Evolutionary conservation across 352 stramenopile genomes (phyloP), one percentile per base, ranked within the genome.

Genomic region (Lagenidium sp.): DNA sequence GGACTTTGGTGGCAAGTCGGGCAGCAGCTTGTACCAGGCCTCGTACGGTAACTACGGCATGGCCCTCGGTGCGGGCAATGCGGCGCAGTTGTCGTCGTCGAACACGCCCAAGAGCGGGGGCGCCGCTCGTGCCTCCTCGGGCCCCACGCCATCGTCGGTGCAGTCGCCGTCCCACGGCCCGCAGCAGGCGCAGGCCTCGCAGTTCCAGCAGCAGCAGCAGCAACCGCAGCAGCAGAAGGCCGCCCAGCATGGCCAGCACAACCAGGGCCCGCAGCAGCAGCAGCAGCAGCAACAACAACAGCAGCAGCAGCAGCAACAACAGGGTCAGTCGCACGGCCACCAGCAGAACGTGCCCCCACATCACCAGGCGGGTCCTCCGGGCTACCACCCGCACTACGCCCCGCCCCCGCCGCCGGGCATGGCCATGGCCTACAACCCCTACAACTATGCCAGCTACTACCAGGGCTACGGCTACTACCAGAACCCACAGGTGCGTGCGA

Each of bases 391-490:
- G 19, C 72, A 93, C 57, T 93, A 88, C 41, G 73, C 76, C 15
- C 81, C 81, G 20, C 81, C 77, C 25, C 81, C 81, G n/a, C 81
- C 81, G 22, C 81, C 81, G 20, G 81, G 81, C 21, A 93, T 93
- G 81, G 76, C 81, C 16, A 60, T 93, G 62, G 73, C 72, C 6
- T 93, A 90, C 74, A 90, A 93, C 60, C 81, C 81, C 41, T 93
- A 93, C 66, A 93, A 86, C 55, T 93, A 93, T 53, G 65, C 58
- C 26, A 74, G 58, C 29, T 88, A 91, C 61, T 93, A 90, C 60
- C 81, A 90, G 52, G 73, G 75, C 47, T 93, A 91, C 52, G 73
- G 75, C 24, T 93, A 93, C 59, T 93, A 91, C 59, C 78, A 90
- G 53, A 93, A 88, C 60, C 81, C 77, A 7, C 81, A 88, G 36